Percentiles rank a stretch among this genome's conserved stretches.
phyloP scores from a whole-genome alignment of 2,329 filamentous ascomycete genomes.

The Trichoderma atroviride region DNA sequence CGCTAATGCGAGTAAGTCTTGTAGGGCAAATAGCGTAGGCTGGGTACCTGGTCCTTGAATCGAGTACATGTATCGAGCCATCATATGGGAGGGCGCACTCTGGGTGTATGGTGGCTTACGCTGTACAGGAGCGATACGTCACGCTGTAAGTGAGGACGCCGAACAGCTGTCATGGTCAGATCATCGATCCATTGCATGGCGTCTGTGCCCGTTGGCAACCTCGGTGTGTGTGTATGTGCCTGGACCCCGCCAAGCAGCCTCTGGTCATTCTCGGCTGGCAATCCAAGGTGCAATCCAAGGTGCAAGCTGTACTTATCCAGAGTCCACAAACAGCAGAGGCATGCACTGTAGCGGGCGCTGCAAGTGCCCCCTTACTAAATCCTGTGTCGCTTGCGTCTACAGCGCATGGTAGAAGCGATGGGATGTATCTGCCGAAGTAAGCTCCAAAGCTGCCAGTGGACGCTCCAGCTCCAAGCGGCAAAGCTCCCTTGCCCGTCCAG shows the following conservation, averaged over 20 bases:
- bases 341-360: no score
- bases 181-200: neutral
- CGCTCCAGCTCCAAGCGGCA: neutral
- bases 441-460: neutral
- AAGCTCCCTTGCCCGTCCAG: neutral
- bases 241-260: neutral
- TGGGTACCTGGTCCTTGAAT: neutral
- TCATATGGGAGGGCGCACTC: neutral
- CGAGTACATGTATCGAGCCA: neutral
- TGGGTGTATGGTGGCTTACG: neutral
- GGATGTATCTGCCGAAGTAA: neutral
- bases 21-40: no score
- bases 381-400: no score
- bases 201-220: neutral
- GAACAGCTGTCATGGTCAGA: neutral
- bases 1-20: neutral
- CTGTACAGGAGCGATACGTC: neutral
- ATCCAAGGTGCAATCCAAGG: neutral
- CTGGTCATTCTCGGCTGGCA: neutral
- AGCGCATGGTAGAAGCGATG: neutral
- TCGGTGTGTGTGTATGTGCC: neutral
- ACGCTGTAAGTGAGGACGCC: neutral
- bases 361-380: no score
- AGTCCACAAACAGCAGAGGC: no score
- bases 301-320: neutral